Conservation (phyloP, 352 stramenopile species). For the Saprolegnia parasitica region DNA sequence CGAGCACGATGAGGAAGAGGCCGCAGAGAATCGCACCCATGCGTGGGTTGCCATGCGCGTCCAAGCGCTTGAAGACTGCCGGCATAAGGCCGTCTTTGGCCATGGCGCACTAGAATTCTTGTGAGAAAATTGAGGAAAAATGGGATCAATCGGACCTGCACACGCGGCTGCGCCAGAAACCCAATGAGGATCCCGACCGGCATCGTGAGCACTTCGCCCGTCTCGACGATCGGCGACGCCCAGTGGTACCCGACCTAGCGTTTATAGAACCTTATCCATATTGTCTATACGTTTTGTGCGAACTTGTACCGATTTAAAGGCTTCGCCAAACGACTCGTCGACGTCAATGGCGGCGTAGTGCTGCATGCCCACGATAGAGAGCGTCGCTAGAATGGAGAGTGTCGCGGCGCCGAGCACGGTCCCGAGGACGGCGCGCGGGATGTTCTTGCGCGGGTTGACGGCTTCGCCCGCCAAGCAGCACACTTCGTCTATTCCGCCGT, state of each 20-base stretch:
- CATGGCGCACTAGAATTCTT: constrained; percentile 51
- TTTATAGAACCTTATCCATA: not conserved
- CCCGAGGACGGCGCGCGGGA: constrained; percentile 50
- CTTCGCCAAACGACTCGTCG: constrained; percentile 61
- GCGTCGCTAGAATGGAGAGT: constrained; percentile 44
- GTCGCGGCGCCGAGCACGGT: constrained; percentile 44
- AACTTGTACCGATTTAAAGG: constrained; percentile 44
- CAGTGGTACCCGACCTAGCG: constrained; percentile 35
- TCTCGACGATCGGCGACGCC: constrained; percentile 44
- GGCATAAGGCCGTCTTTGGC: constrained; percentile 70
- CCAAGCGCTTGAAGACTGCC: constrained; percentile 40
- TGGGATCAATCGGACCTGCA: too few species aligned
- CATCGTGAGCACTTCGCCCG: constrained; percentile 66
- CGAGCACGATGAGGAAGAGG: constrained; percentile 25
- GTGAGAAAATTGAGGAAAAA: not conserved
- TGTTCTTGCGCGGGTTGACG: constrained; percentile 39
- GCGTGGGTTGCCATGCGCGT: constrained; percentile 32
- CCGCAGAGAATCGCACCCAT: constrained; percentile 16
- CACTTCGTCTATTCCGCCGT: constrained; percentile 47
- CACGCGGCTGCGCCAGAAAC: constrained; percentile 61
- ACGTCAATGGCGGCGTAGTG: constrained; percentile 78
- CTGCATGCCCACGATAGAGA: constrained; percentile 70
- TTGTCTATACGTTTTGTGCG: not conserved
- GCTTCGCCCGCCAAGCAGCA: constrained; percentile 57
- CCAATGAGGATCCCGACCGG: constrained; percentile 74